Conservation (phyloP, 163 green algal species). For the Chlorella variabilis region DNA sequence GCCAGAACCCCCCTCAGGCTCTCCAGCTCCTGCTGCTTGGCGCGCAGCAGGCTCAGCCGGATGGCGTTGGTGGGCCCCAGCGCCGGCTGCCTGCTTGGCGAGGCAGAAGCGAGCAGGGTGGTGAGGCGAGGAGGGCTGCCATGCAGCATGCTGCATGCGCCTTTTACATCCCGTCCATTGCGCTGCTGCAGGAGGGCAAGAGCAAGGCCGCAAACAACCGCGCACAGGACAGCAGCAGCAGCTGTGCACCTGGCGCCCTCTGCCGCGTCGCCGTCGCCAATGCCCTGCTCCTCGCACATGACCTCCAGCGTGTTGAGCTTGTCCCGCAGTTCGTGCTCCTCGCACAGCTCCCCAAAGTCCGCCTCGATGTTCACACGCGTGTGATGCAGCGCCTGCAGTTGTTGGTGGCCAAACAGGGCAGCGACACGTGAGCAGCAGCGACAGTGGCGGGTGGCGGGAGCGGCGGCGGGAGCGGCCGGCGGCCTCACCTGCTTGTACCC, state of each 20-base stretch:
- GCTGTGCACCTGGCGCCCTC: not conserved
- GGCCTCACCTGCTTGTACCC: constrained; percentile 31
- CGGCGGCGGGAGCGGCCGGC: not conserved
- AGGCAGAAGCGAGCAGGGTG: not conserved
- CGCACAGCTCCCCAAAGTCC: constrained; percentile 52
- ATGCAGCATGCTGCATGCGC: not conserved
- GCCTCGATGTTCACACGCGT: constrained; percentile 36
- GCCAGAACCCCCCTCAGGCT: constrained; percentile 27
- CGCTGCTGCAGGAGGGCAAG: too few relatives aligned
- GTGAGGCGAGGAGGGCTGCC: not conserved
- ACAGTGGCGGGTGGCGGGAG: too few relatives aligned
- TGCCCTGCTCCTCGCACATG: constrained; percentile 48
- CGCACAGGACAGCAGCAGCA: too few relatives aligned
- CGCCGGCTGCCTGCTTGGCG: constrained; percentile 9
- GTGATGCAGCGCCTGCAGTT: constrained; percentile 45
- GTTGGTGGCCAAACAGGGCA: not conserved
- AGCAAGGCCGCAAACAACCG: too few relatives aligned
- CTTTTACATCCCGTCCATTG: too few relatives aligned
- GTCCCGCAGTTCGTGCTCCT: constrained; percentile 45
- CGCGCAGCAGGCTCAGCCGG: constrained; percentile 27
- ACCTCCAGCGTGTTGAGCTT: constrained; percentile 46
- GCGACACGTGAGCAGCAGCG: too few relatives aligned
- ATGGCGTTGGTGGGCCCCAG: constrained; percentile 30
- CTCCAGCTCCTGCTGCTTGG: constrained; percentile 30
- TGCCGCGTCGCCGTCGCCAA: constrained; percentile 19